phyloP scores from a whole-genome alignment of 148 eudicot genomes.

The Rhododendron simsii region DNA sequence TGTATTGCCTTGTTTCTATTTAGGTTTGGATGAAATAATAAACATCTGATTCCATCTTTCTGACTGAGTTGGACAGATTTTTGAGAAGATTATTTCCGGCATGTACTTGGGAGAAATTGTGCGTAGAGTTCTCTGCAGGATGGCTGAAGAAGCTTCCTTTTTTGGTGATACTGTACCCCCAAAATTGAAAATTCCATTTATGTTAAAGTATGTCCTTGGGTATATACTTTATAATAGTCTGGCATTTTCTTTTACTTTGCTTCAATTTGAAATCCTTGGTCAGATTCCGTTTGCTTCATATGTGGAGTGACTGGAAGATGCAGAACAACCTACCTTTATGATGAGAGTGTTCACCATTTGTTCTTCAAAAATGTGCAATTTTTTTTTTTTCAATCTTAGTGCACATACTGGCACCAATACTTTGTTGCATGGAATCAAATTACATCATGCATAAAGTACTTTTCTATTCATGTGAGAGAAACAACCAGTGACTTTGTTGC shows the following conservation, averaged over 20 bases:
- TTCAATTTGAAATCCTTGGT: background rate
- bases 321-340: background rate
- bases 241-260: background rate
- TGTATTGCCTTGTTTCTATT: background rate
- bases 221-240: background rate
- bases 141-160: slow-evolving; percentile 81
- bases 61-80: slow-evolving; percentile 46
- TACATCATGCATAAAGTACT: background rate
- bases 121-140: slow-evolving; percentile 66
- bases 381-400: background rate
- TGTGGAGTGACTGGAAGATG: background rate
- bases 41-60: background rate
- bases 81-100: slow-evolving; percentile 90
- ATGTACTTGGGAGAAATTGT: slow-evolving; percentile 96
- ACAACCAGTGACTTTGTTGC: background rate
- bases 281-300: background rate
- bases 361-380: background rate
- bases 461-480: background rate
- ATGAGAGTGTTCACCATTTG: background rate
- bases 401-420: background rate
- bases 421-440: background rate
- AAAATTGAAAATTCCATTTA: slow-evolving; percentile 58
- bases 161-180: slow-evolving; percentile 82
- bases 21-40: background rate
- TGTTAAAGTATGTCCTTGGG: slow-evolving; percentile 22